A percentile compares a stretch with the other conserved stretches of the same genome.
These are phyloP conservation scores for Musa balbisiana DNA, from an alignment of 202 grass and related monocot genomes.

Conservation along the genomic window DNA sequence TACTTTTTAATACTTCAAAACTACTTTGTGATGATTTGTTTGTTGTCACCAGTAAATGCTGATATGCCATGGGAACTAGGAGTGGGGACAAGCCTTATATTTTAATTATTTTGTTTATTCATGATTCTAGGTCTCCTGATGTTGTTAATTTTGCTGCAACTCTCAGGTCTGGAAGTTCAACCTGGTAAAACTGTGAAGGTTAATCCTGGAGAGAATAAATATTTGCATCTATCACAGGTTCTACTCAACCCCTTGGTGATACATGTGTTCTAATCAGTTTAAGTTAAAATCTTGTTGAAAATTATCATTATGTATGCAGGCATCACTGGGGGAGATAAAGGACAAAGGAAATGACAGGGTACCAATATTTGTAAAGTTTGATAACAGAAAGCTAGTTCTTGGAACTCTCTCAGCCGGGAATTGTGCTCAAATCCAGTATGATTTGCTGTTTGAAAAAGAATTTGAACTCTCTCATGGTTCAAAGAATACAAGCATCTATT, in stretches of 20 bases:
- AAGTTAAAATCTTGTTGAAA: not conserved
- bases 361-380: slow-evolving; percentile 44
- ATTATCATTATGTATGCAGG: slow-evolving; percentile 29
- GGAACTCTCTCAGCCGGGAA: slow-evolving; percentile 56
- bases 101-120: too few relatives aligned
- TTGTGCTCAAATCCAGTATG: slow-evolving; percentile 47
- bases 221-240: slow-evolving; percentile 73
- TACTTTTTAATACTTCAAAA: too few relatives aligned
- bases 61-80: too few relatives aligned
- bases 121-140: not conserved
- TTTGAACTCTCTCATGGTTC: slow-evolving; percentile 72
- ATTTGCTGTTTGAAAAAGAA: slow-evolving; percentile 54
- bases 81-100: too few relatives aligned
- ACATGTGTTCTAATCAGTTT: not conserved
- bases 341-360: slow-evolving; percentile 38
- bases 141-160: not conserved
- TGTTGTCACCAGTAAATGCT: not conserved
- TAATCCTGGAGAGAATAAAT: slow-evolving; percentile 27
- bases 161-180: slow-evolving; percentile 68
- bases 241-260: not conserved
- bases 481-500: slow-evolving; percentile 51
- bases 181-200: slow-evolving; percentile 51
- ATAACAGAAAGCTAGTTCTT: slow-evolving; percentile 44
- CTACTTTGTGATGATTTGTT: too few relatives aligned
- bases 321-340: slow-evolving; percentile 42